Conservation (phyloP, 495 filamentous ascomycete genomes). For the Annulohypoxylon moriforme region DNA sequence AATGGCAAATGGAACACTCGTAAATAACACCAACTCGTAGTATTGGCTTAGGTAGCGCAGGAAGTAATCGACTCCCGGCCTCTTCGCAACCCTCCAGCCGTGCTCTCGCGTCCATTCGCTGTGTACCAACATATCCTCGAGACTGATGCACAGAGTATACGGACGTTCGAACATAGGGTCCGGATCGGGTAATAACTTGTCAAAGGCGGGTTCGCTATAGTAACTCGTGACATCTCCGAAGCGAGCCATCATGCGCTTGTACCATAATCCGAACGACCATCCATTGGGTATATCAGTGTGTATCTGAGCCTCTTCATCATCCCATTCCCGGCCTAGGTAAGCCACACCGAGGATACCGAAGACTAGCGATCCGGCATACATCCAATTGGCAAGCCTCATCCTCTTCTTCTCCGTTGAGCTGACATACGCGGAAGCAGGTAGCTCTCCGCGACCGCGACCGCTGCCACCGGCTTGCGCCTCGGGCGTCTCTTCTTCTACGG, state of each 20-base stretch:
- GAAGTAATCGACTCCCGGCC: constrained; percentile 97
- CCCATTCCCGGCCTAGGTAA: constrained; percentile 87
- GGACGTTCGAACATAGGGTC: constrained; percentile 83
- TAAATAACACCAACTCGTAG: constrained; percentile 97
- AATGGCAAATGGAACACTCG: constrained; percentile 80
- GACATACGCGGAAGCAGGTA: constrained; percentile 86
- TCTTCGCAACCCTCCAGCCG: constrained; percentile 95
- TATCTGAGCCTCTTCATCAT: constrained; percentile 73
- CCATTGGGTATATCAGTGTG: constrained; percentile 78
- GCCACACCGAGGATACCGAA: constrained; percentile 59
- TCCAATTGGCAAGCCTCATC: constrained; percentile 73
- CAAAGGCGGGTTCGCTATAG: constrained; percentile 96
- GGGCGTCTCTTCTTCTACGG: constrained; percentile 66
- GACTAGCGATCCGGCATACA: constrained; percentile 67
- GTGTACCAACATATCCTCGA: constrained; percentile 95
- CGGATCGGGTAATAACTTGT: constrained; percentile 90
- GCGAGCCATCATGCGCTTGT: constrained; percentile 79
- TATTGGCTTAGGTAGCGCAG: constrained; percentile 95
- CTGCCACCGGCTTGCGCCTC: constrained; percentile 60
- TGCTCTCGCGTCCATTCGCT: constrained; percentile 93
- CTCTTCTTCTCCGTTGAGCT: constrained; percentile 88
- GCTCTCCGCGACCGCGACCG: constrained; percentile 64
- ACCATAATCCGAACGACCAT: constrained; percentile 72
- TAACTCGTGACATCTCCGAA: constrained; percentile 79
- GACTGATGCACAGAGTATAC: constrained; percentile 90